Evolutionary conservation across 2,329 filamentous ascomycete genomes (phyloP).

Genomic region (Pseudocercospora cruenta): DNA sequence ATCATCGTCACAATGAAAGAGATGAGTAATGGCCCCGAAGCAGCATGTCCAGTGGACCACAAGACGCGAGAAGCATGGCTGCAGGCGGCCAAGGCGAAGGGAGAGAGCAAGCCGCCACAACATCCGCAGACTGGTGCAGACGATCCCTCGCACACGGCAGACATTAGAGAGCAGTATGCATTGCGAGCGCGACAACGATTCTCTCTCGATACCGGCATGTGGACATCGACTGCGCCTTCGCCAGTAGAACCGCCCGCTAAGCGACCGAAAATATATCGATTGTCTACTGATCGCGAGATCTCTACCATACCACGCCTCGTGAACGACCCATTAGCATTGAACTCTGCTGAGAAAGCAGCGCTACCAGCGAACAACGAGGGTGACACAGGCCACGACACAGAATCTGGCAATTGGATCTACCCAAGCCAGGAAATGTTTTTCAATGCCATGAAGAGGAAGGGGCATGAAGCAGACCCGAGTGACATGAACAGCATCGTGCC

Average conservation of each 20-base stretch:
- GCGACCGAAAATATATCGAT: slow-evolving; percentile 39
- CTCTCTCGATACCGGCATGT: slow-evolving; percentile 40
- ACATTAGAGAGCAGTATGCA: background rate
- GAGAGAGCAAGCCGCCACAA: slow-evolving; percentile 22
- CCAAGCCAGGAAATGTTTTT: slow-evolving; percentile 98
- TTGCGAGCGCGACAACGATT: slow-evolving; percentile 25
- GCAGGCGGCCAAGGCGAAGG: slow-evolving; percentile 61
- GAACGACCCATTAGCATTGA: slow-evolving; percentile 33
- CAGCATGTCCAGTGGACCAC: slow-evolving; percentile 83
- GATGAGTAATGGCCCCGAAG: slow-evolving; percentile 44
- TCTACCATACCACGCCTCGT: slow-evolving; percentile 70
- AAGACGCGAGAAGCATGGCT: slow-evolving; percentile 88
- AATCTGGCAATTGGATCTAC: slow-evolving; percentile 92
- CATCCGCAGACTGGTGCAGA: slow-evolving; percentile 20
- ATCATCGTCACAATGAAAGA: slow-evolving; percentile 7
- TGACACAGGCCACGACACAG: slow-evolving; percentile 71
- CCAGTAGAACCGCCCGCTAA: slow-evolving; percentile 32
- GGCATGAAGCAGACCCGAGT: slow-evolving; percentile 67
- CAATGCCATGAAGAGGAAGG: slow-evolving; percentile 92
- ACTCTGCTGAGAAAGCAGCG: slow-evolving; percentile 40
- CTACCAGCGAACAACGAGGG: slow-evolving; percentile 70
- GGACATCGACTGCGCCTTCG: slow-evolving; percentile 28
- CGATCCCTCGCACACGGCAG: background rate
- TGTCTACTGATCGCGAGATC: slow-evolving; percentile 71
- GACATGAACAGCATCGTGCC: slow-evolving; percentile 94